Base-by-base conservation (phyloP, 805 yeast species). In the Zygoascus tannicola region DNA sequence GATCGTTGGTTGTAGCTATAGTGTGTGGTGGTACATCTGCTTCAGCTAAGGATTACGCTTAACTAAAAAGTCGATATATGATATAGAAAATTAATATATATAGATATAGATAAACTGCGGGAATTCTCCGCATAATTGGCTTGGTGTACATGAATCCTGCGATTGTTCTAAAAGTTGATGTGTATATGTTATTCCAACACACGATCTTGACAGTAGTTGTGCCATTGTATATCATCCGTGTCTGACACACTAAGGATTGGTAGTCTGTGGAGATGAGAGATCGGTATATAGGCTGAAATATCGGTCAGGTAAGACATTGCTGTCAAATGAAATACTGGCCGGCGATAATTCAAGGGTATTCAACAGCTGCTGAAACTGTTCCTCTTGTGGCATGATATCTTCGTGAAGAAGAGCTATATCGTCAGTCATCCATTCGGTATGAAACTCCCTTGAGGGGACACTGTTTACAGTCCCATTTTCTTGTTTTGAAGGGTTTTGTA, bases 1-100 rank as follows among this genome's bases (percentile, higher is more conserved):
- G 50, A 8, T 45, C 57, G 1, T 43, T 23, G 4, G 54, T 54
- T 1, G 55, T 54, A 8, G 40, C 51, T 12, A 42, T 54, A 18
- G 56, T 54, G 5, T 54, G 58, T 44, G 58, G 58, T 26, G 58
- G 58, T 2, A 48, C 55, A 2, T 43, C 55, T 16, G 47, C 55
- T 2, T 38, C 42, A n/a, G 5, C 47, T 10, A 40, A 44, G n/a
- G 46, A 41, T 26, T 37, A 37, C n/a, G 15, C 21, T 7, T 14
- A 35, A 15, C 35, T n/a, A n/a, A n/a, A n/a, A n/a, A n/a, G n/a
- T n/a, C n/a, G n/a, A n/a, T n/a, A n/a, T n/a, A n/a, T n/a, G n/a
- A n/a, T n/a, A n/a, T n/a, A n/a, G n/a, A n/a, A n/a, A n/a, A n/a
- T n/a, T n/a, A n/a, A n/a, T n/a, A n/a, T n/a, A n/a, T n/a, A n/a